Evolutionary conservation across 2,329 filamentous ascomycete genomes (phyloP), one percentile per base, ranked within the genome.

Genomic region (Cercospora berteroae): DNA sequence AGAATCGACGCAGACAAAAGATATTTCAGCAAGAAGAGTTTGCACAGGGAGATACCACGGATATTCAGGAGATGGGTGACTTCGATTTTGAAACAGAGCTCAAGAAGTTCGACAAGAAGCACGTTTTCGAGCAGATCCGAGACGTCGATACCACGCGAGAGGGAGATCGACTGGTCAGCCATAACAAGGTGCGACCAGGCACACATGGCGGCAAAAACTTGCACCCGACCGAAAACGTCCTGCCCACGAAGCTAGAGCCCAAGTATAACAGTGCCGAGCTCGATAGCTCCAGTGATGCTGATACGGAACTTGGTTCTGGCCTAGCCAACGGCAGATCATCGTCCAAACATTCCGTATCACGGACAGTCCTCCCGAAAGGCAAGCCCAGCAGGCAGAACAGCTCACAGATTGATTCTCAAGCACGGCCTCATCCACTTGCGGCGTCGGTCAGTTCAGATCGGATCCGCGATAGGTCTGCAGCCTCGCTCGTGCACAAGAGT

Each of bases 41-140:
- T 94, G 93, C 92, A 4, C 97, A 94, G 0, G 95, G 97, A 77
- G 94, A 98, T 75, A 94, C 94, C 23, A 97, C 93, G 0, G 95
- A 98, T 77, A 92, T 95, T 23, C 92, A 94, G 80, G 94, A 96
- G 77, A 87, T 95, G 83, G 92, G 91, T 10, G 95, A 98, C 69
- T 98, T 98, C 74, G 94, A 98, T 79, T 98, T 98, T 75, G 89
- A 92, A 74, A 89, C 88, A 64, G 93, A 93, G 71, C 84, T 98
- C 33, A 94, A 92, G 57, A 96, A 97, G 76, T 98, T 98, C 74
- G 94, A 98, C 82, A 98, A 98, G 81, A 88, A 90, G 65, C 89
- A 89, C 1, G 88, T 98, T 8, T 99, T 99, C 77, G 91, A 94
- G 71, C 90, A 97, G 79, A 95, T 98, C 79, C 86, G 92, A 67